phyloP scores from a whole-genome alignment of 1,284 basidiomycete genomes.

The Cryptococcus hybrid region DNA sequence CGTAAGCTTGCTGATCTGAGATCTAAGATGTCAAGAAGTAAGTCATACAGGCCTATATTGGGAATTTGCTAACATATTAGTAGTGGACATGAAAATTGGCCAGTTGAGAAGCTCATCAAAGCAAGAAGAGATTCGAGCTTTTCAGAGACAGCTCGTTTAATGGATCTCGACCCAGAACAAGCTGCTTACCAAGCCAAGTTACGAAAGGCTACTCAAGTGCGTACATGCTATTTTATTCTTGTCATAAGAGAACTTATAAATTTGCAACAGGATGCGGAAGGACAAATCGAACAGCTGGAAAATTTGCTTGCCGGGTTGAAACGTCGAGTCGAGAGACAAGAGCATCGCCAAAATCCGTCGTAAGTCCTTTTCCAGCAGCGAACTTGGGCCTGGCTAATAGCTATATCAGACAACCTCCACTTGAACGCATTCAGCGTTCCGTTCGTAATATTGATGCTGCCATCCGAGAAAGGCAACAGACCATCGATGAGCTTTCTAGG shows the following conservation, averaged over 20 bases:
- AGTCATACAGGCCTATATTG: not conserved
- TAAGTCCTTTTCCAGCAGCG: not conserved
- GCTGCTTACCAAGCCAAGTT: slow-evolving; percentile 52
- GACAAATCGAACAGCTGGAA: slow-evolving; percentile 49
- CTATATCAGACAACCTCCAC: slow-evolving; percentile 40
- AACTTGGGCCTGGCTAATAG: not conserved
- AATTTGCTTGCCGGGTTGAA: slow-evolving; percentile 35
- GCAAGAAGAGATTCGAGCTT: slow-evolving; percentile 53
- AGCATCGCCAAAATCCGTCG: slow-evolving; percentile 8
- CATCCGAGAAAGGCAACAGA: slow-evolving; percentile 46
- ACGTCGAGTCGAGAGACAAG: slow-evolving; percentile 24
- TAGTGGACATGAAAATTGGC: slow-evolving; percentile 52
- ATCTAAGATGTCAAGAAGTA: slow-evolving; percentile 52
- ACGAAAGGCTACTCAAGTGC: slow-evolving; percentile 45
- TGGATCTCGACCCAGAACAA: slow-evolving; percentile 56
- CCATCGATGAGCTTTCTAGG: slow-evolving; percentile 52
- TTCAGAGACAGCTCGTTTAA: slow-evolving; percentile 45
- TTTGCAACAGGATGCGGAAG: slow-evolving; percentile 39
- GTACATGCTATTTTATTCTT: slow-evolving; percentile 20
- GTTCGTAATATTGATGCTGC: slow-evolving; percentile 53
- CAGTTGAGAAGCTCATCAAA: slow-evolving; percentile 53
- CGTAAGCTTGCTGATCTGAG: slow-evolving; percentile 50
- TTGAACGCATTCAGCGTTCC: slow-evolving; percentile 53
- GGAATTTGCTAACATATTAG: slow-evolving; percentile 8
- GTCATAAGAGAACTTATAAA: not conserved